Conservation (phyloP, 352 stramenopile genomes). For the Globisporangium alternatum region DNA sequence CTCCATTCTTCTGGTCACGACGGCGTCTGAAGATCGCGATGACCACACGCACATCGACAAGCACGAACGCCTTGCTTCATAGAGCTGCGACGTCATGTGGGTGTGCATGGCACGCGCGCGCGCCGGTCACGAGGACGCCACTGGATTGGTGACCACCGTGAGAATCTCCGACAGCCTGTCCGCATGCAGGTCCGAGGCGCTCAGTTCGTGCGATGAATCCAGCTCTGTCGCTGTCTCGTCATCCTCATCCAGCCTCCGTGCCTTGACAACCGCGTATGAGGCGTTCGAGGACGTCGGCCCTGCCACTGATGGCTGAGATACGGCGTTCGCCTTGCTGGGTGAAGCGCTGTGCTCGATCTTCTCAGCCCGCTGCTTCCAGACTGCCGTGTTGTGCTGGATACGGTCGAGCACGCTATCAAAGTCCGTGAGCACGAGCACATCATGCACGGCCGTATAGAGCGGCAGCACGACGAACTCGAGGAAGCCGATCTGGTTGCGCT, state of each 20-base stretch:
- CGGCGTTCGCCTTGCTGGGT: neutral
- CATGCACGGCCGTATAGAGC: conserved; percentile 45
- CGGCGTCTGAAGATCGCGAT: neutral
- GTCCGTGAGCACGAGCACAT: conserved; percentile 40
- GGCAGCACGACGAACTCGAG: conserved; percentile 73
- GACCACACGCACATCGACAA: neutral
- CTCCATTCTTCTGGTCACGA: neutral
- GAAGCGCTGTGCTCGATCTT: conserved; percentile 10
- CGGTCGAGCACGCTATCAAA: conserved; percentile 50
- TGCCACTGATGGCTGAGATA: too few species aligned
- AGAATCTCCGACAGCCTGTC: conserved; percentile 3
- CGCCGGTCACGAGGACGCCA: neutral
- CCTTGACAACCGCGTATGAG: neutral
- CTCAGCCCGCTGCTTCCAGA: conserved; percentile 35
- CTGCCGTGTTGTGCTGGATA: conserved; percentile 44
- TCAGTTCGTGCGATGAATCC: neutral
- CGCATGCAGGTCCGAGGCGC: neutral
- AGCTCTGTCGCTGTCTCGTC: conserved; percentile 2
- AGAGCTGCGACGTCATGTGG: too few species aligned
- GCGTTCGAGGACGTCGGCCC: neutral
- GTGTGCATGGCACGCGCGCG: neutral
- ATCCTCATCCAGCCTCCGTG: conserved; percentile 4
- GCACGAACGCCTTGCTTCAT: too few species aligned
- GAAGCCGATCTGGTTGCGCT: conserved; percentile 71
- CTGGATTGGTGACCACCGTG: neutral